Conservation (phyloP, 192 early-diverging fungal species). For the Cladochytrium replicatum region DNA sequence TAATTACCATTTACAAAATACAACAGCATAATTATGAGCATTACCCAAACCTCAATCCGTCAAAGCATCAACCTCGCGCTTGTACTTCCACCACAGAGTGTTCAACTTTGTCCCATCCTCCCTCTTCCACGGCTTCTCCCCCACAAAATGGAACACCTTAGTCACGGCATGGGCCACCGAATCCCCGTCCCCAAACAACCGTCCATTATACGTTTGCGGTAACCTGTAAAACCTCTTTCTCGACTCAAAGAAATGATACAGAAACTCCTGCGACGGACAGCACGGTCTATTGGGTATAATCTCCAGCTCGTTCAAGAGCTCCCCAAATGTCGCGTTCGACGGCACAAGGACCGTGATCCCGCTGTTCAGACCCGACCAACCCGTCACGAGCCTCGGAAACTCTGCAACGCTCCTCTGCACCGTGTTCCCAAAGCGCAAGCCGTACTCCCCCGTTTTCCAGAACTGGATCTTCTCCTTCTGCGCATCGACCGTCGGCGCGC, state of each 20-base stretch:
- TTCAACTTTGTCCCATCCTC: slow-evolving; percentile 12
- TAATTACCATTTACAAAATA: too few species aligned
- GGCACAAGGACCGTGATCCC: slow-evolving; percentile 20
- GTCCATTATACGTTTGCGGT: slow-evolving; percentile 15
- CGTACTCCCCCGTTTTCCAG: too few species aligned
- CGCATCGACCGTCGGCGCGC: too few species aligned
- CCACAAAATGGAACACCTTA: slow-evolving; percentile 23
- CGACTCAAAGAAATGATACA: slow-evolving; percentile 21
- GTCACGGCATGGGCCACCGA: too few species aligned
- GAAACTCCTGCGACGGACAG: slow-evolving; percentile 22
- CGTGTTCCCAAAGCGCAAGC: too few species aligned
- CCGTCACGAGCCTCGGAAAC: too few species aligned
- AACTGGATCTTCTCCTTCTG: too few species aligned
- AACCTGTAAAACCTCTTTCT: slow-evolving; percentile 12
- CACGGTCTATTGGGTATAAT: slow-evolving; percentile 21
- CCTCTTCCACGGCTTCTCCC: slow-evolving; percentile 22
- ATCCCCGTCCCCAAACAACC: too few species aligned
- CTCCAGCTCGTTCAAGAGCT: slow-evolving; percentile 8
- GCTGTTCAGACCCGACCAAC: slow-evolving; percentile 21
- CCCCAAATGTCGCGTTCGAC: slow-evolving; percentile 14
- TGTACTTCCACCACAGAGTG: slow-evolving; percentile 18
- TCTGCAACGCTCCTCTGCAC: too few species aligned
- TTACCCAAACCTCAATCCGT: too few species aligned
- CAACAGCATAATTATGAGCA: too few species aligned
- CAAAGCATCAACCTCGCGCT: neutral